A percentile compares a stretch with the other conserved stretches of the same genome.
phyloP scores from a whole-genome alignment of 2,329 filamentous ascomycete genomes.

The Acrocalymma vagum region DNA sequence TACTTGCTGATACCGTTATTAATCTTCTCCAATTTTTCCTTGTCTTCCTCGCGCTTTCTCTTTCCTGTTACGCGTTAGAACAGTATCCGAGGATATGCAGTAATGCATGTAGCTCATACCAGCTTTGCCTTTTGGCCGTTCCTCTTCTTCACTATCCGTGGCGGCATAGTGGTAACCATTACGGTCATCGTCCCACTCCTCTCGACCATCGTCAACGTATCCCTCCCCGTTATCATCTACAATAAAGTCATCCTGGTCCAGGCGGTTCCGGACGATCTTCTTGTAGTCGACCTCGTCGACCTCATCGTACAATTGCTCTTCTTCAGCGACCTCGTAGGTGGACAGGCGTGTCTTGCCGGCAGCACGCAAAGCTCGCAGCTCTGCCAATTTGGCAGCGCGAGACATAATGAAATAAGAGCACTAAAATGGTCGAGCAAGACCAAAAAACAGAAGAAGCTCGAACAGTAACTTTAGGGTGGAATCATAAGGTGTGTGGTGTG shows the following conservation, averaged over 20 bases:
- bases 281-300: constrained; percentile 98
- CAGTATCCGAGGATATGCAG: no score
- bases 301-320: constrained; percentile 88
- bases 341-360: constrained; percentile 92
- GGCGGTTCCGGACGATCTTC: constrained; percentile 86
- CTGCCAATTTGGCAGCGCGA: constrained; percentile 62
- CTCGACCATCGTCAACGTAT: constrained; percentile 95
- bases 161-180: constrained; percentile 70
- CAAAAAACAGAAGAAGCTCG: constrained; percentile 21
- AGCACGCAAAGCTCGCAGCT: constrained; percentile 83
- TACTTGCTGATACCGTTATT: constrained; percentile 94
- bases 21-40: constrained; percentile 83
- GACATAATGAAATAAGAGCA: constrained; percentile 39
- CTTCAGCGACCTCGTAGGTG: constrained; percentile 85
- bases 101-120: constrained; percentile 48
- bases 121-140: constrained; percentile 67
- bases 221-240: constrained; percentile 98
- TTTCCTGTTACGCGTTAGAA: constrained; percentile 67
- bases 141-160: constrained; percentile 75
- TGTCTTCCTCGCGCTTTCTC: constrained; percentile 86
- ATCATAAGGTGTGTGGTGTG: constrained; percentile 22
- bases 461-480: constrained; percentile 16
- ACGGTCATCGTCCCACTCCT: constrained; percentile 74
- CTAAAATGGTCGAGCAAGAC: constrained; percentile 15
- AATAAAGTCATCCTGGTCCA: constrained; percentile 96